Conservation (phyloP, 2,329 filamentous ascomycete genomes). For the Ceratocystis cacaofunesta region DNA sequence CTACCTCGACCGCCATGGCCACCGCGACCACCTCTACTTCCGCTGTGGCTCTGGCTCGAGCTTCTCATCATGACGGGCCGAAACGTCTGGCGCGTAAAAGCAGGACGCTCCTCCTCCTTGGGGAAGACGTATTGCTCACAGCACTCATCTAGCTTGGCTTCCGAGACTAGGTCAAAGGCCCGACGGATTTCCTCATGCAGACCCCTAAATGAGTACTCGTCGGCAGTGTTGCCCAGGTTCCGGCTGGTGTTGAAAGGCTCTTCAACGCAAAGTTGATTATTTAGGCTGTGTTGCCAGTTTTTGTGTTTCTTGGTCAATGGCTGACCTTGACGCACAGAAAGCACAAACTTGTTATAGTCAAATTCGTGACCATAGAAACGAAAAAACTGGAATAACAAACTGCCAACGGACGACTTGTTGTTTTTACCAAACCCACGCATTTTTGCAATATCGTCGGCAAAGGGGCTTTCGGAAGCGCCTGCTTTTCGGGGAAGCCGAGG, state of each 20-base stretch:
- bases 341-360: constrained; percentile 67
- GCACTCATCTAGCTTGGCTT: constrained; percentile 64
- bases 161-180: constrained; percentile 69
- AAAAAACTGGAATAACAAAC: constrained; percentile 91
- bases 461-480: constrained; percentile 56
- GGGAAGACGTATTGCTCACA: constrained; percentile 84
- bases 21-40: constrained; percentile 28
- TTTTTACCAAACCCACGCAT: constrained; percentile 58
- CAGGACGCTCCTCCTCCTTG: constrained; percentile 53
- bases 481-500: constrained; percentile 37
- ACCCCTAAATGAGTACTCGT: constrained; percentile 85
- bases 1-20: constrained; percentile 32
- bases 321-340: constrained; percentile 73
- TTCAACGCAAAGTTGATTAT: constrained; percentile 83
- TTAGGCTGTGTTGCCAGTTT: constrained; percentile 65
- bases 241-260: constrained; percentile 85
- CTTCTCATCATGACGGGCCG: constrained; percentile 44
- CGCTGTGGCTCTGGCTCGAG: constrained; percentile 42
- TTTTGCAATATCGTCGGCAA: constrained; percentile 71
- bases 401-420: constrained; percentile 70
- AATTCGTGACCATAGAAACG: constrained; percentile 88
- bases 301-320: constrained; percentile 71
- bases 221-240: constrained; percentile 90
- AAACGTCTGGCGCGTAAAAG: constrained; percentile 42
- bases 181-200: constrained; percentile 79